Evolutionary conservation across 2,329 filamentous ascomycete genomes (phyloP).

Genomic region (Paraphoma chrysanthemicola): DNA sequence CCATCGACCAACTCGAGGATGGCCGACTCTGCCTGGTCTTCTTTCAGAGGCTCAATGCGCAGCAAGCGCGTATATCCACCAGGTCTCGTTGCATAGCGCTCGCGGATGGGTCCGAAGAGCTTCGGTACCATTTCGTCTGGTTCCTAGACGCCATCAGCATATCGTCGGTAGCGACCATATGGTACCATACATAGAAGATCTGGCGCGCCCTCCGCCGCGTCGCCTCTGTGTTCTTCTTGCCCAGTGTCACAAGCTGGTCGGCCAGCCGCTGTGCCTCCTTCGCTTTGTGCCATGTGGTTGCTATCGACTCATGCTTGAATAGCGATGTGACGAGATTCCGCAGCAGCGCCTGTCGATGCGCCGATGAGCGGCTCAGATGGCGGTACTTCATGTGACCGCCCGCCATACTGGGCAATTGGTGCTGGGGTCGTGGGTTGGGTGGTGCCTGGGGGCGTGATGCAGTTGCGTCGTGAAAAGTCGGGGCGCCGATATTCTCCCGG

Average conservation of each 20-base stretch:
- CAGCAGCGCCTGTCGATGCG: slow-evolving; percentile 89
- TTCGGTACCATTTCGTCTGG: slow-evolving; percentile 78
- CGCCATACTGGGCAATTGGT: slow-evolving; percentile 67
- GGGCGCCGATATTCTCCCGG: not conserved
- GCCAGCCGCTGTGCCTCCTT: slow-evolving; percentile 95
- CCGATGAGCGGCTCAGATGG: slow-evolving; percentile 82
- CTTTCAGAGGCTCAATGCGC: slow-evolving; percentile 85
- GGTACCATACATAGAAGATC: slow-evolving; percentile 83
- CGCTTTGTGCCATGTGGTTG: slow-evolving; percentile 94
- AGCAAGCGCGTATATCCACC: slow-evolving; percentile 96
- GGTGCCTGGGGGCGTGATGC: slow-evolving; percentile 1
- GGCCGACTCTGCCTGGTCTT: slow-evolving; percentile 86
- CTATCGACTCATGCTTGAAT: slow-evolving; percentile 90
- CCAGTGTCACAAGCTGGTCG: slow-evolving; percentile 92
- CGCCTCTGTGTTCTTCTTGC: slow-evolving; percentile 90
- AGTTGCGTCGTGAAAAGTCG: slow-evolving; percentile 31
- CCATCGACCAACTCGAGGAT: slow-evolving; percentile 96
- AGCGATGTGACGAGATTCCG: slow-evolving; percentile 96
- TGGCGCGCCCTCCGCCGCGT: slow-evolving; percentile 75
- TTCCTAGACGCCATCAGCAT: slow-evolving; percentile 57
- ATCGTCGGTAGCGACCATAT: slow-evolving; percentile 7
- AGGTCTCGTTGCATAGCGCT: slow-evolving; percentile 78
- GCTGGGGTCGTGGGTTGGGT: slow-evolving; percentile 1
- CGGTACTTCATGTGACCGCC: slow-evolving; percentile 87
- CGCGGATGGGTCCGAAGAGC: slow-evolving; percentile 81